phyloP scores from a whole-genome alignment of 2,329 filamentous ascomycete genomes.

The Samsoniella hepiali region DNA sequence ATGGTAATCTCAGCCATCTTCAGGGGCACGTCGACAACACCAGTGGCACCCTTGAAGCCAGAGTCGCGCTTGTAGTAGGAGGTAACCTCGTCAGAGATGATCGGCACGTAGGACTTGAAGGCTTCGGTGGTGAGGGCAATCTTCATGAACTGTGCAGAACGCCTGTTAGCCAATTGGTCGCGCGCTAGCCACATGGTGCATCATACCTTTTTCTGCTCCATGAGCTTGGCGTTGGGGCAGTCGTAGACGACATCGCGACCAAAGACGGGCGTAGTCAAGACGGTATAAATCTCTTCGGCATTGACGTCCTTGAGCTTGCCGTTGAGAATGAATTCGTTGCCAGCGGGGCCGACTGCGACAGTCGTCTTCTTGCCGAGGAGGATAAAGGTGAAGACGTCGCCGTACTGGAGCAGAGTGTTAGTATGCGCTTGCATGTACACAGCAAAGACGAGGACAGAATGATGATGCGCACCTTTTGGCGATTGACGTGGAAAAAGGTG shows the following conservation, averaged over 20 bases:
- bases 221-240: constrained; percentile 85
- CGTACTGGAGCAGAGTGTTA: constrained; percentile 58
- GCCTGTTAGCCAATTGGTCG: constrained; percentile 20
- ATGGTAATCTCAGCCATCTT: constrained; percentile 84
- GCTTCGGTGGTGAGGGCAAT: constrained; percentile 72
- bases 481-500: constrained; percentile 74
- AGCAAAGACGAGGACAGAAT: background rate
- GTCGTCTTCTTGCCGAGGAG: constrained; percentile 87
- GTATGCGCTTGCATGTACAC: background rate
- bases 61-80: constrained; percentile 68
- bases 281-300: constrained; percentile 85
- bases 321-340: constrained; percentile 90
- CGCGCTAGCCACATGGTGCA: background rate
- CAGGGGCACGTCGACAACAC: constrained; percentile 68
- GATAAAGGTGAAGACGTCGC: constrained; percentile 86
- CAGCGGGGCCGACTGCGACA: constrained; percentile 74
- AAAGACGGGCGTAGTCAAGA: constrained; percentile 70
- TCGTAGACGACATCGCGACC: constrained; percentile 87
- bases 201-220: constrained; percentile 92
- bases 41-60: constrained; percentile 64
- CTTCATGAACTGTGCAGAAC: constrained; percentile 65
- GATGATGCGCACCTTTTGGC: constrained; percentile 62
- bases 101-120: constrained; percentile 70
- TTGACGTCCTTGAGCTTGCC: constrained; percentile 87
- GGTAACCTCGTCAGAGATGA: constrained; percentile 72